These are phyloP conservation scores for Dothistroma pini DNA, from an alignment of 2,329 filamentous ascomycete genomes.

Conservation along the genomic window DNA sequence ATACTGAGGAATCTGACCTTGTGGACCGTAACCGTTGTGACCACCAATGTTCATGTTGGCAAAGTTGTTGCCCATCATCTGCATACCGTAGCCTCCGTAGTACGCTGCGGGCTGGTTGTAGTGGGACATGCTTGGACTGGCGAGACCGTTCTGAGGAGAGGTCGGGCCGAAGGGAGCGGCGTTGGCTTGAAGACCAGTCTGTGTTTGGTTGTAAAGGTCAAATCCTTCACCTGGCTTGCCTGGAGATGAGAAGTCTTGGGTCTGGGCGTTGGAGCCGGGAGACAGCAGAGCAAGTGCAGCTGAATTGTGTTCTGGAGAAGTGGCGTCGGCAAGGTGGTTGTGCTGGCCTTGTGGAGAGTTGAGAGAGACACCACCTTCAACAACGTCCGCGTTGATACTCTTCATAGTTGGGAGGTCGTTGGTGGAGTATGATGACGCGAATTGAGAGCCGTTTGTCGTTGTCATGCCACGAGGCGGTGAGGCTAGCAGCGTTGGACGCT, in stretches of 20 bases:
- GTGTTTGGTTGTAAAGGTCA: slow-evolving; percentile 56
- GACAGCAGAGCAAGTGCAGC: slow-evolving; percentile 74
- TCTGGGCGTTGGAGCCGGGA: slow-evolving; percentile 59
- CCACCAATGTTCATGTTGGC: slow-evolving; percentile 58
- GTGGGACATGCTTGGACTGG: slow-evolving; percentile 28
- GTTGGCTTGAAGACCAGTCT: slow-evolving; percentile 73
- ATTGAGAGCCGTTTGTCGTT: slow-evolving; percentile 59
- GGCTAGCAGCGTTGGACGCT: slow-evolving; percentile 48
- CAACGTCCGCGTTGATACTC: slow-evolving; percentile 50
- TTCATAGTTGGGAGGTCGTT: slow-evolving; percentile 87
- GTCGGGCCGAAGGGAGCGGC: slow-evolving; percentile 72
- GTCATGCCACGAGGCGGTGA: slow-evolving; percentile 57
- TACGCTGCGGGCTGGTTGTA: slow-evolving; percentile 41
- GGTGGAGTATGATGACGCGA: slow-evolving; percentile 84
- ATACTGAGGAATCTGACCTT: slow-evolving; percentile 30
- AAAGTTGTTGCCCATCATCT: slow-evolving; percentile 66
- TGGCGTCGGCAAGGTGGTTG: slow-evolving; percentile 22
- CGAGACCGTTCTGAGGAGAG: slow-evolving; percentile 34
- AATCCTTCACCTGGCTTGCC: slow-evolving; percentile 46
- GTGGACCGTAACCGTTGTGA: slow-evolving; percentile 39
- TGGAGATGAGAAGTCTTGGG: slow-evolving; percentile 62
- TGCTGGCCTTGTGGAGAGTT: slow-evolving; percentile 28
- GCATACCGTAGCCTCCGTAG: slow-evolving; percentile 50
- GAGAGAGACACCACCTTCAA: slow-evolving; percentile 38
- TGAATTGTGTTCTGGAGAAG: slow-evolving; percentile 49